These are phyloP conservation scores for Penicillium sp. DNA, from an alignment of 2,329 filamentous ascomycete genomes.

Conservation along the genomic window DNA sequence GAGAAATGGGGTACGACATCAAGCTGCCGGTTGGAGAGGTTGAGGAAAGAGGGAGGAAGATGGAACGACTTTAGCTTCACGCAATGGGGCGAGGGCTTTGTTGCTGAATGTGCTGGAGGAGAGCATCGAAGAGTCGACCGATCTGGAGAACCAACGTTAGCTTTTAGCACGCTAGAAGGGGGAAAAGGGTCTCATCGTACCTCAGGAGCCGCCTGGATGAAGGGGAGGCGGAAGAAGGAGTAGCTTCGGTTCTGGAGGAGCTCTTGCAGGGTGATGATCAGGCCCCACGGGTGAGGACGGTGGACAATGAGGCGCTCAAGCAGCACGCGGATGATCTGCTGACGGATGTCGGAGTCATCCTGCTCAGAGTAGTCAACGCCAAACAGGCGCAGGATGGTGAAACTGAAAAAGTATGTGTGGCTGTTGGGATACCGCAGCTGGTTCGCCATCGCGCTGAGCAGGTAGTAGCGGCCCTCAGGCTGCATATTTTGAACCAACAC, in stretches of 20 bases:
- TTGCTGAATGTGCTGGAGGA: conserved; percentile 45
- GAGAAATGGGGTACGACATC: conserved; percentile 7
- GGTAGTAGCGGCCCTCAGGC: conserved; percentile 75
- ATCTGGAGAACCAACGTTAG: conserved; percentile 30
- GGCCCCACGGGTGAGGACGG: conserved; percentile 92
- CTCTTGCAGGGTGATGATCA: conserved; percentile 83
- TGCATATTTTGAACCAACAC: conserved; percentile 70
- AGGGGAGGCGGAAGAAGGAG: conserved; percentile 86
- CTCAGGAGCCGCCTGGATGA: conserved; percentile 85
- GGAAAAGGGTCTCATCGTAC: conserved; percentile 46
- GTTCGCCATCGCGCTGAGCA: conserved; percentile 80
- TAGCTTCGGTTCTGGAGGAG: conserved; percentile 87
- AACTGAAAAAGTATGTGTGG: conserved; percentile 89
- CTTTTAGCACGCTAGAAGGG: not conserved
- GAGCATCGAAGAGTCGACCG: conserved; percentile 44
- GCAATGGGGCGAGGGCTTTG: conserved; percentile 45
- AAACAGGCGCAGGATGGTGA: conserved; percentile 78
- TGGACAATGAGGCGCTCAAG: conserved; percentile 83
- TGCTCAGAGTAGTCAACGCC: conserved; percentile 63
- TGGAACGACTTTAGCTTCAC: conserved; percentile 25
- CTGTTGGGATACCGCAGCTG: conserved; percentile 86
- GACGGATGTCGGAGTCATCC: conserved; percentile 75
- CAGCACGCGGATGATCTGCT: conserved; percentile 84
- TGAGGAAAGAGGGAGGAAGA: conserved; percentile 9
- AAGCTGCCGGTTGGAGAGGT: conserved; percentile 8